Conservation (phyloP, 768 basidiomycete species). For the Fomitopsis serialis region DNA sequence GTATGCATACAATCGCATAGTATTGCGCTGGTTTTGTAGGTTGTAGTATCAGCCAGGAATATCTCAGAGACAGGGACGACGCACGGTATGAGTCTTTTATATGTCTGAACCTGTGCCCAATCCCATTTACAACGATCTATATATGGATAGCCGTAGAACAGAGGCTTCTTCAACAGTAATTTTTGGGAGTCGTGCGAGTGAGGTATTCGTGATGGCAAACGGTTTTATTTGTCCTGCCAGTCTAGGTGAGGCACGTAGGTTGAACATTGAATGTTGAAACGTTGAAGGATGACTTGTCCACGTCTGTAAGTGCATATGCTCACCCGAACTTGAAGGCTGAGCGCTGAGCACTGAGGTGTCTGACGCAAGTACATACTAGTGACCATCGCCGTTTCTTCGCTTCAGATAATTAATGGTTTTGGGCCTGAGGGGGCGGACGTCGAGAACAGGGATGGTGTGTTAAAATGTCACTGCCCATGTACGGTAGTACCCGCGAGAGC, state of each 20-base stretch:
- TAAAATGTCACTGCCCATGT: no score
- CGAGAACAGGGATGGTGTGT: conserved; percentile 45
- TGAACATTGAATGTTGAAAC: conserved; percentile 63
- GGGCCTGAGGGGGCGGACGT: conserved; percentile 51
- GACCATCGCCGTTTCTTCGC: conserved; percentile 80
- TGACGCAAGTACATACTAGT: no score
- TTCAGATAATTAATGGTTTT: conserved; percentile 77
- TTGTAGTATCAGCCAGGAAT: neutral
- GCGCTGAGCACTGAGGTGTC: conserved; percentile 55
- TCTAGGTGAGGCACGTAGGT: conserved; percentile 65
- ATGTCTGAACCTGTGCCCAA: neutral
- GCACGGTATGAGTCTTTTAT: neutral
- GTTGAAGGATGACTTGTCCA: conserved; percentile 33
- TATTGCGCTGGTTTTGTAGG: neutral
- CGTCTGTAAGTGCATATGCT: neutral
- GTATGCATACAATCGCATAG: conserved; percentile 11
- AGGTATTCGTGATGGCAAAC: conserved; percentile 55
- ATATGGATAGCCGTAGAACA: conserved; percentile 59
- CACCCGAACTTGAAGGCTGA: no score
- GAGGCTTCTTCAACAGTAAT: conserved; percentile 58
- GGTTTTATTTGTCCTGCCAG: conserved; percentile 61
- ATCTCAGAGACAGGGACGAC: neutral
- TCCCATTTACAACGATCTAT: neutral
- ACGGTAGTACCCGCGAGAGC: conserved; percentile 12
- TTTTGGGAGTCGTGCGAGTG: conserved; percentile 66